Evolutionary conservation across 345 rosid species (phyloP), one percentile per base, ranked within the genome.

Genomic region (Salix koriyanagi): DNA sequence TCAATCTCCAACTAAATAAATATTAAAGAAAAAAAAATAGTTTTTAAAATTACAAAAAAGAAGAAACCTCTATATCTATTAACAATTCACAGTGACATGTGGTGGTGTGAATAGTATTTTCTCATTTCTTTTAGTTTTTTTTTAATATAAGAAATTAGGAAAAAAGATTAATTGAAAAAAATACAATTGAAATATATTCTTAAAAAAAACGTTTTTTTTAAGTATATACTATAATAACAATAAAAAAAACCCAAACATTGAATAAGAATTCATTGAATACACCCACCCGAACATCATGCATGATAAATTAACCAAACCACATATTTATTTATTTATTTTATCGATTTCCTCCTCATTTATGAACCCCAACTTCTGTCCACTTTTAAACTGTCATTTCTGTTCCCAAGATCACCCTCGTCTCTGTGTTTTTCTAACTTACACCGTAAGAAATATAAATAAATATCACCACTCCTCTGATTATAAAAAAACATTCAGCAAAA

Each of bases 251-350:
- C 21, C 6, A 34, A 62, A 54, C 65, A 48, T 6, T 3, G 23
- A 34, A 54, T 19, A 36, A 70, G 86, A 81, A 83, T 80, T 34
- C 84, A 86, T 84, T 88, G 83, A 85, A 81, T 81, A 42, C 86
- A 82, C 77, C 44, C 3, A 41, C 44, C 78, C 84, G n/a, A 79
- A 62, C 72, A 64, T 39, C 54, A 13, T 74, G 65, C 83, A 34
- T 72, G 78, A 76, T 62, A 78, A 77, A 65, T 74, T 80, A 84
- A 80, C 71, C 84, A 48, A 70, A 79, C 80, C 28, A 39, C 11
- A 11, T 41, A 9, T 41, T 41, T 41, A 69, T 34, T 34, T 75
- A 64, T 70, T 71, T 79, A 34, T 32, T 71, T 34, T 36, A 65
- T 66, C 37, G 37, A 52, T 68, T 37, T 54, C 72, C 72, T 62